Evolutionary conservation across 441 rosid species (phyloP).

Genomic region (Erodium texanum): DNA sequence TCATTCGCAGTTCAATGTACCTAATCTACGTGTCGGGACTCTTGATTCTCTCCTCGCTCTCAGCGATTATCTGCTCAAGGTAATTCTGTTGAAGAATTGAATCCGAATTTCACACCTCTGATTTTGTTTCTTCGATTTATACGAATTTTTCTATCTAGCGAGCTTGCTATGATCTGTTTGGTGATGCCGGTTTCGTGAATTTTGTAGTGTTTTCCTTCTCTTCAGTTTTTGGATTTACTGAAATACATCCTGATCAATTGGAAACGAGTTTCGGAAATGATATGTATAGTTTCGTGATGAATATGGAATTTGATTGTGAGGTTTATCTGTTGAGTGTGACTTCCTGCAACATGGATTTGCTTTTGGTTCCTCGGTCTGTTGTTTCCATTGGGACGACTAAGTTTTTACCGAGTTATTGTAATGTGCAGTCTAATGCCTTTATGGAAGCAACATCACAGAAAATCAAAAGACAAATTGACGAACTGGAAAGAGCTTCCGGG

Average conservation of each 20-base stretch:
- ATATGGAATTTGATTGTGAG: conserved; percentile 2
- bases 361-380: neutral
- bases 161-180: conserved; percentile 14
- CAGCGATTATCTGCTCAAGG: conserved; percentile 91
- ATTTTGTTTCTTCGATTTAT: neutral
- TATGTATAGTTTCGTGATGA: neutral
- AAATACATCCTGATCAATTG: neutral
- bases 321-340: neutral
- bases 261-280: neutral
- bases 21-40: conserved; percentile 97
- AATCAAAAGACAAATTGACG: conserved; percentile 97
- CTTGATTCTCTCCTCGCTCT: conserved; percentile 91
- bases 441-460: conserved; percentile 90
- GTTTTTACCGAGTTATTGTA: neutral
- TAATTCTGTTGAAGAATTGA: conserved; percentile 18
- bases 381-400: neutral
- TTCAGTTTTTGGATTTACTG: neutral
- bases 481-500: conserved; percentile 76
- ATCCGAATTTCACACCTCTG: neutral
- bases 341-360: neutral
- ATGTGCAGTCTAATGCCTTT: conserved; percentile 72
- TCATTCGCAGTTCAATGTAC: conserved; percentile 68
- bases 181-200: neutral
- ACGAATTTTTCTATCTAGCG: neutral
- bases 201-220: neutral